Percentiles rank a stretch among this genome's conserved stretches.
phyloP scores from a whole-genome alignment of 805 yeast genomes.

The Lachancea sp. region DNA sequence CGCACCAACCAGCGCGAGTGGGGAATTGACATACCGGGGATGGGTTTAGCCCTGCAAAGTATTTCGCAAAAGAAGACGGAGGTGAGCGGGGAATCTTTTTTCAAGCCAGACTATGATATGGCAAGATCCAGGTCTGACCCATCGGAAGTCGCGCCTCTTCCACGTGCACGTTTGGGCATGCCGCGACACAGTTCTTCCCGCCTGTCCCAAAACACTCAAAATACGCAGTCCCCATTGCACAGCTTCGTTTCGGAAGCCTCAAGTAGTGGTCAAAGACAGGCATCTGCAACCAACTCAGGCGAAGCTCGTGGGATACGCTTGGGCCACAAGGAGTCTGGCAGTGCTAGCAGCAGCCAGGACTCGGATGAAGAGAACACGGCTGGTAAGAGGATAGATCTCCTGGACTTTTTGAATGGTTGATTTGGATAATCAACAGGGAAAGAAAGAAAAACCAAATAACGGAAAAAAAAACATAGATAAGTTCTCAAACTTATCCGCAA shows the following conservation, averaged over 20 bases:
- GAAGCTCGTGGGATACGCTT: neutral
- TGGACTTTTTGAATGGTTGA: conserved; percentile 25
- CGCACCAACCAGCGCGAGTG: conserved; percentile 15
- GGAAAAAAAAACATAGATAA: no score
- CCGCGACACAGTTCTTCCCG: conserved; percentile 1
- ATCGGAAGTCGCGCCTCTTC: neutral
- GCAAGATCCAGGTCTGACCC: neutral
- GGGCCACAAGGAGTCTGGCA: neutral
- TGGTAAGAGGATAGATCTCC: conserved; percentile 19
- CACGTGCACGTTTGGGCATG: neutral
- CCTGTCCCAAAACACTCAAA: neutral
- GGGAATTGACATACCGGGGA: conserved; percentile 23
- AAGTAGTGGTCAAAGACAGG: neutral
- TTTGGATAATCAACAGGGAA: no score
- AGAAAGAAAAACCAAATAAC: no score
- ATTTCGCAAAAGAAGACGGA: neutral
- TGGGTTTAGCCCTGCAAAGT: conserved; percentile 14
- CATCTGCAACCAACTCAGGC: neutral
- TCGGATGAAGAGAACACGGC: neutral
- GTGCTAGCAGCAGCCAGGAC: neutral
- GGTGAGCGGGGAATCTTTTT: conserved; percentile 4
- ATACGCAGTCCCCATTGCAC: neutral
- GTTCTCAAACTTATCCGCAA: no score
- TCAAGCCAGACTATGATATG: conserved; percentile 10
- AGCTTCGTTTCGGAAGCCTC: neutral